phyloP scores from a whole-genome alignment of 441 rosid genomes.

The Gossypium aridum region DNA sequence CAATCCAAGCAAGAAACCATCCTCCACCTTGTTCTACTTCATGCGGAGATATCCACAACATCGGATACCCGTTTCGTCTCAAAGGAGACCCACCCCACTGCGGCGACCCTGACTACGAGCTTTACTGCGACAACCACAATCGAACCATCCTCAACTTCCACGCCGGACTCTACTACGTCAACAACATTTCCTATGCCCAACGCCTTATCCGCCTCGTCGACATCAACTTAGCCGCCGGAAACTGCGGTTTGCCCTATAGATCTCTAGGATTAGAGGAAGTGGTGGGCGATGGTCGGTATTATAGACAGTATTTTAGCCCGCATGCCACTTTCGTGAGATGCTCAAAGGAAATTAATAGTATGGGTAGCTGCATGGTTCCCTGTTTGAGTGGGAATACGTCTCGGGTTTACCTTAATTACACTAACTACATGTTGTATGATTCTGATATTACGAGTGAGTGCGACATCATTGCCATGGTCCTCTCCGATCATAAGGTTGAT shows the following conservation, averaged over 20 bases:
- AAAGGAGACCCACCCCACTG: conserved; percentile 21
- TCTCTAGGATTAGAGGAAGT: conserved; percentile 10
- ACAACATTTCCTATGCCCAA: conserved; percentile 16
- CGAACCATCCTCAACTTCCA: conserved; percentile 17
- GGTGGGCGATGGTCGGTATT: conserved; percentile 6
- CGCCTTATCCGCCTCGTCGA: conserved; percentile 24
- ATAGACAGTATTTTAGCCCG: not conserved
- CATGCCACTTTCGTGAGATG: conserved; percentile 6
- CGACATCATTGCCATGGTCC: not conserved
- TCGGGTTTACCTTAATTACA: not conserved
- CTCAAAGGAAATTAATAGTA: not conserved
- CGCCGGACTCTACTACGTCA: conserved; percentile 24
- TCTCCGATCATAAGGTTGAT: not conserved
- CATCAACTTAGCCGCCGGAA: conserved; percentile 23
- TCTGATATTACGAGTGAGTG: not conserved
- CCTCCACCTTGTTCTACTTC: conserved; percentile 22
- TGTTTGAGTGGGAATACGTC: conserved; percentile 10
- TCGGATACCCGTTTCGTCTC: conserved; percentile 29
- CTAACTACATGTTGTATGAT: not conserved
- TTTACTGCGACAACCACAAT: conserved; percentile 28
- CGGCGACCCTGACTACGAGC: conserved; percentile 16
- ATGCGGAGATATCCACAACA: conserved; percentile 24
- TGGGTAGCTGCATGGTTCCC: not conserved
- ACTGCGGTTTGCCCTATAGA: conserved; percentile 20
- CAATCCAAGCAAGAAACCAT: conserved; percentile 15